Base-by-base conservation (phyloP, 164 flowering plant genomes). In the Berberis vulgaris region DNA sequence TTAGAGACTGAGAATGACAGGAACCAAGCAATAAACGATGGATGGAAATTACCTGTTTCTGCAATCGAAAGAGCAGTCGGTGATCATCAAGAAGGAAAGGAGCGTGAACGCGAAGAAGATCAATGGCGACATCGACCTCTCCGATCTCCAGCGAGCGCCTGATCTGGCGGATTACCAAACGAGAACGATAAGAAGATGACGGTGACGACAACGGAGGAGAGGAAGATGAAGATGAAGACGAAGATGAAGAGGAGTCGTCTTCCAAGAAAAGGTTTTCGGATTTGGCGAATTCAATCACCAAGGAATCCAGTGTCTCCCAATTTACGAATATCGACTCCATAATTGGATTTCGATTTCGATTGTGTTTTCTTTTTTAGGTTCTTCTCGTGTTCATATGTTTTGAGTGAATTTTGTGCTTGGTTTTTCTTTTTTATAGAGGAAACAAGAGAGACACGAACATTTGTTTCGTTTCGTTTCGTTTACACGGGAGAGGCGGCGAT, bases 291-390 rank as follows among this genome's bases (percentile, higher is more conserved):
- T 91, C 90, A 74, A 87, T 69, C 38, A 91, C 74, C 39, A 94
- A 83, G 11, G 87, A 64, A 73, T 94, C 99, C 1, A 94, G 86
- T 2, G 96, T 80, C 68, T 94, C 97, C 99, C 99, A 94, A 63
- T 91, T 94, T 10, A 94, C 90, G 1, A 85, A 78, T 68, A 76
- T 76, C 13, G 96, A 75, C 7, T 91, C 97, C 97, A 91, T 91
- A 43, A 1, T 57, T 46, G 6, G 2, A 5, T 45, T 45, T 59
- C 10, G 10, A 5, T 59, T 59, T 41, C 42, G 6, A 43, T 54
- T 54, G 9, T 47, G 50, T 5, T 5, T 47, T 47, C 7, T 5
- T 47, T 9, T 47, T 47, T 47, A 47, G 50, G 50, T 47, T 47
- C 50, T 47, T 9, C 5, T 47, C 9, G 9, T 47, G 7, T 47